Base-by-base conservation (phyloP, 139 green algal species). In the Chlorella sorokiniana region DNA sequence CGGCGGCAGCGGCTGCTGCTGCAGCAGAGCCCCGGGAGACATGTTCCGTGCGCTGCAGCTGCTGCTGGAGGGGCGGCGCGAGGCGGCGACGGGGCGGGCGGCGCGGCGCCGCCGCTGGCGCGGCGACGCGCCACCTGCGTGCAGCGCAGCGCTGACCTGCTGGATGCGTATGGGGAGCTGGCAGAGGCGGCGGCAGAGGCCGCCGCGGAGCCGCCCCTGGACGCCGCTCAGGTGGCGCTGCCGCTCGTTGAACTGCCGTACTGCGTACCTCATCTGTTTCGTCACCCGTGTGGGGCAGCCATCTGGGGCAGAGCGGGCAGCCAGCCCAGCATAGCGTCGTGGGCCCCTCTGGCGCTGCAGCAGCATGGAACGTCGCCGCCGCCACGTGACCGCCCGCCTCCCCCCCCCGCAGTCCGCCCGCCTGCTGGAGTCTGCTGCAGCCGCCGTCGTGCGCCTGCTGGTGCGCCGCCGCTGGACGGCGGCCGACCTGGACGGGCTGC, bases 401-500 rank as follows among this genome's bases (percentile, higher is more conserved):
- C 23, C 2, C 18, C 1, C 10, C n/a, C 48, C 27, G 4, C 73
- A 79, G 73, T 52, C 54, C 14, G 59, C 37, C 27, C n/a, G 82
- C 27, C 44, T 87, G 51, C 70, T 80, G 48, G 11, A 80, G 42
- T 41, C 69, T 5, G 59, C 29, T 3, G 40, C 79, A 7, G 56
- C 64, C 5, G 51, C 52, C 52, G 51, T 87, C n/a, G 78, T 81
- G 54, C 45, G 52, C 59, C 75, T 91, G 82, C 77, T 93, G 70
- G 84, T 83, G 48, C 42, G 67, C 45, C 84, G 88, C 78, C 81
- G 88, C 33, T 96, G 94, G 87, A 85, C 76, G 14, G 79, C 89
- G n/a, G 56, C 83, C 9, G 81, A 90, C 33, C 72, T 98, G 44
- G 85, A 94, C 10, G 85, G 68, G 2, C 83, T 98, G 69, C 93